Evolutionary conservation across 2,329 filamentous ascomycete species (phyloP).

Genomic region (Fusarium protoensiforme): DNA sequence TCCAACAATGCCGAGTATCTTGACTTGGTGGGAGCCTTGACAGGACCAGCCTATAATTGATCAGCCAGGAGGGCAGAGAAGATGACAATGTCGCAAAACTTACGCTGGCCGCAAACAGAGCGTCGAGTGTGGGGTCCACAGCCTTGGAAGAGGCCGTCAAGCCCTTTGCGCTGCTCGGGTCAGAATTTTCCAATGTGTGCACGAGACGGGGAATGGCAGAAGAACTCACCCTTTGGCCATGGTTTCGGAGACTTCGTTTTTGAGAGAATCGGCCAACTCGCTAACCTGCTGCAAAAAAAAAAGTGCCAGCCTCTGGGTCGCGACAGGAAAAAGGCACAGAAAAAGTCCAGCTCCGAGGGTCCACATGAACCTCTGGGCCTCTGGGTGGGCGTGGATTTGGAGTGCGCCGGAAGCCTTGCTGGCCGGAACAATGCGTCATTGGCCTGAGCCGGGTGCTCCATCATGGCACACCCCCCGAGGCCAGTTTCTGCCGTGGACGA

Average conservation of each 20-base stretch:
- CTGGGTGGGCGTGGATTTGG: conserved; percentile 7
- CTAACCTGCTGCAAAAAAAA: conserved; percentile 22
- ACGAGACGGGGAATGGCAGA: not conserved
- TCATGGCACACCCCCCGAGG: conserved; percentile 32
- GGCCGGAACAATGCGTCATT: conserved; percentile 48
- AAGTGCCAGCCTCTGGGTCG: conserved; percentile 22
- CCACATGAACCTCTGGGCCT: conserved; percentile 33
- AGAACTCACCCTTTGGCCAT: conserved; percentile 42
- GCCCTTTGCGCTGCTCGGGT: conserved; percentile 49
- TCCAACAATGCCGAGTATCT: conserved; percentile 56
- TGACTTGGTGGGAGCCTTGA: conserved; percentile 56
- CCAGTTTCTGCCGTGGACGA: conserved; percentile 45
- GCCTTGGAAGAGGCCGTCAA: conserved; percentile 62
- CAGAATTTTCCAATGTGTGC: conserved; percentile 23
- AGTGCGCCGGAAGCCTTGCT: conserved; percentile 30
- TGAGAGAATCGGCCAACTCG: conserved; percentile 12
- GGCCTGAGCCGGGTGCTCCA: conserved; percentile 36
- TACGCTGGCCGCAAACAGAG: conserved; percentile 80
- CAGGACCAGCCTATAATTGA: conserved; percentile 60
- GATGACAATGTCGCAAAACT: conserved; percentile 49
- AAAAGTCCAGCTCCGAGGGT: conserved; percentile 37
- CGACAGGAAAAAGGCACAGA: conserved; percentile 39
- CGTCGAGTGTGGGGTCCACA: conserved; percentile 75
- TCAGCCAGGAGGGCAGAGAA: conserved; percentile 23
- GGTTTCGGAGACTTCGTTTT: conserved; percentile 4